These are phyloP conservation scores for Pseudozyma sp. DNA, from an alignment of 1,284 basidiomycete genomes.

Conservation along the genomic window DNA sequence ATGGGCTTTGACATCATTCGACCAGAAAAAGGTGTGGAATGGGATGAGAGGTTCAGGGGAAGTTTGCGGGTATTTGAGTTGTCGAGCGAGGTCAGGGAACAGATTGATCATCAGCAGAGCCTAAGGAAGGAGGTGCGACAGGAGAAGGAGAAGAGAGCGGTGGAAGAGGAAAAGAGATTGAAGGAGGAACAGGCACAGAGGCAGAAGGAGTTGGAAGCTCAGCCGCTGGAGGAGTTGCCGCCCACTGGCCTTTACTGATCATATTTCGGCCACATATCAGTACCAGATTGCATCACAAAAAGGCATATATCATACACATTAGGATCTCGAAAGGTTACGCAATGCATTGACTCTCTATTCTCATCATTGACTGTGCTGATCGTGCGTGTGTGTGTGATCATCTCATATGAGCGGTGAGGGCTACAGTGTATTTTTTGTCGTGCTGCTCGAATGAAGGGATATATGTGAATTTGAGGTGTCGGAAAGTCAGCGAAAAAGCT, in stretches of 20 bases:
- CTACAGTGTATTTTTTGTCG: too few relatives aligned
- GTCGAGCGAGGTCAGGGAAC: conserved; percentile 36
- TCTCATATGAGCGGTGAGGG: too few relatives aligned
- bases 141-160: conserved; percentile 17
- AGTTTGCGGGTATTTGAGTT: conserved; percentile 74
- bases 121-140: conserved; percentile 21
- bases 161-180: conserved; percentile 18
- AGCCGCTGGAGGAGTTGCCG: conserved; percentile 36
- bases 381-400: too few relatives aligned
- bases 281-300: too few relatives aligned
- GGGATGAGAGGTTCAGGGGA: conserved; percentile 80
- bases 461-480: too few relatives aligned
- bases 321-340: too few relatives aligned
- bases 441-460: too few relatives aligned
- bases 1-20: conserved; percentile 82
- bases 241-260: too few relatives aligned
- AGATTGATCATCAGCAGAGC: conserved; percentile 30
- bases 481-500: neutral
- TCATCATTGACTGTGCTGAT: too few relatives aligned
- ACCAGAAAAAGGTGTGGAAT: conserved; percentile 76
- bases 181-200: conserved; percentile 33
- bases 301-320: too few relatives aligned
- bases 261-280: too few relatives aligned
- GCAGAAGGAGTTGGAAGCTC: conserved; percentile 36
- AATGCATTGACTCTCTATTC: too few relatives aligned